Base-by-base conservation (phyloP, 2,329 filamentous ascomycete species). In the Verticillium nonalfalfae region DNA sequence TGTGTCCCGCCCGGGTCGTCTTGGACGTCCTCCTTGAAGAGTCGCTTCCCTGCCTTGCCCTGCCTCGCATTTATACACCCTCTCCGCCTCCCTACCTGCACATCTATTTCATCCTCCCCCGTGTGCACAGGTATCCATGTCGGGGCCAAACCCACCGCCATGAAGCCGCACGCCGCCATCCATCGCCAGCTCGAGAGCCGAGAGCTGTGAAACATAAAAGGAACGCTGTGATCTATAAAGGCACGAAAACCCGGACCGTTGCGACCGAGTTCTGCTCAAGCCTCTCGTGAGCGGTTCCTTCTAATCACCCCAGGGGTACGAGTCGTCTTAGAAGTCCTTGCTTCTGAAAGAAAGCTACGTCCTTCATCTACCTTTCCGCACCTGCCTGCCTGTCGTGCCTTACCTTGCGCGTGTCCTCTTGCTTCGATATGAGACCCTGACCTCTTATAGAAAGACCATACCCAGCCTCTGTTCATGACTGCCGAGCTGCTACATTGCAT, bases 381-480 rank as follows among this genome's bases (percentile, higher is more conserved):
- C 35, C 31, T 35, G 52, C 57, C 59, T 64, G 56, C 61, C 58
- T 55, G 35, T 50, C 18, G 45, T 45, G 36, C 26, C 52, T 56
- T 56, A 2, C 52, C 52, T 15, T 54, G 15, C 50, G 6, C 33
- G n/a, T 56, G 10, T 15, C 33, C 18, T 56, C 55, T 26, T 50
- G 18, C 45, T 18, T 50, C 5, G 45, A 50, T 18, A 9, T 50
- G n/a, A 40, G n/a, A 50, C 45, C 45, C 45, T 50, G 45, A 50
- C 45, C 7, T 21, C n/a, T 21, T 10, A 9, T n/a, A 50, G 45
- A 50, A 50, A 50, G 45, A 50, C 45, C 45, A 18, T 18, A 18
- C 45, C 45, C 18, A n/a, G 39, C 14, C 26, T 35, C 18, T 38
- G 35, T n/a, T 34, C 55, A 56, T 56, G 55, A 56, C 9, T 15